phyloP scores from a whole-genome alignment of 805 yeast species.

The Geotrichum ghanense region DNA sequence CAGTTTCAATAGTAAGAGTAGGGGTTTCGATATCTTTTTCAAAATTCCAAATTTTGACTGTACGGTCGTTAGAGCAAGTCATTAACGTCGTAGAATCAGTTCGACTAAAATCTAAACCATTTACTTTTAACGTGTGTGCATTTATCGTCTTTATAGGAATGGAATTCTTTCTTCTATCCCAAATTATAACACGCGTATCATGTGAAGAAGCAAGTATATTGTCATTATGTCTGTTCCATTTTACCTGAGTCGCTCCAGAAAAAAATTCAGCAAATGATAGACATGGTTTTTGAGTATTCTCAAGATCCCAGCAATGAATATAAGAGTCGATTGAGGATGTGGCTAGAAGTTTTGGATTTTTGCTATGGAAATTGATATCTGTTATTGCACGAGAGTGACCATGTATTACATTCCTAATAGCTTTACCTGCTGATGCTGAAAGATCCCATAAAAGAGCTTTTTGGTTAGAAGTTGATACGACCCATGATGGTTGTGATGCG shows the following conservation, averaged over 20 bases:
- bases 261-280: slow-evolving; percentile 85
- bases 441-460: slow-evolving; percentile 93
- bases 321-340: slow-evolving; percentile 90
- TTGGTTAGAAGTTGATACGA: slow-evolving; percentile 87
- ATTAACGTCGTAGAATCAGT: slow-evolving; percentile 48
- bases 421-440: slow-evolving; percentile 54
- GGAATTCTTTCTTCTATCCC: slow-evolving; percentile 85
- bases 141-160: slow-evolving; percentile 52
- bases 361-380: slow-evolving; percentile 86
- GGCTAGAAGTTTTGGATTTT: slow-evolving; percentile 75
- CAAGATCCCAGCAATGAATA: slow-evolving; percentile 82
- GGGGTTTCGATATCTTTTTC: slow-evolving; percentile 30
- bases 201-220: slow-evolving; percentile 78
- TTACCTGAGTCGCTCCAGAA: slow-evolving; percentile 90
- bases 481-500: slow-evolving; percentile 73
- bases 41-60: slow-evolving; percentile 74
- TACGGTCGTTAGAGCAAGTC: slow-evolving; percentile 77
- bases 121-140: slow-evolving; percentile 80
- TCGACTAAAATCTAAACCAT: slow-evolving; percentile 77
- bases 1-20: slow-evolving; percentile 49
- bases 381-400: slow-evolving; percentile 90
- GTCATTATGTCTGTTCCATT: slow-evolving; percentile 76
- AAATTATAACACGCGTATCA: slow-evolving; percentile 64
- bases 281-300: slow-evolving; percentile 61
- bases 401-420: slow-evolving; percentile 80